Base-by-base conservation (phyloP, 1,284 basidiomycete genomes). In the Ceratorhiza oryzae-sativae region DNA sequence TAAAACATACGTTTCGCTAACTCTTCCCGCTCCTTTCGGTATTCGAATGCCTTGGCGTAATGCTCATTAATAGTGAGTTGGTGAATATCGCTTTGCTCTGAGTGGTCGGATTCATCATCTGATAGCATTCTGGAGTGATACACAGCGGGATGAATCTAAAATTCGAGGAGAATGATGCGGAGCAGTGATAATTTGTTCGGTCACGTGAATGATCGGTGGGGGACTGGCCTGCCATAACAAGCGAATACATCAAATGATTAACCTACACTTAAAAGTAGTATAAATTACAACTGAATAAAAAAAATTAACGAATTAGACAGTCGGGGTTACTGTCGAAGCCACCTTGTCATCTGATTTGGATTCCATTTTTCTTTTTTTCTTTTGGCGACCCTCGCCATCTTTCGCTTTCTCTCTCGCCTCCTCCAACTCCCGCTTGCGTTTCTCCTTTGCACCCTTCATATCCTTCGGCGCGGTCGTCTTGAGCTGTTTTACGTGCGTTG, bases 401-500 rank as follows among this genome's bases (percentile, higher is more conserved):
- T 70, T 70, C n/a, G 41, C 41, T 10, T 23, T 39, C 30, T 70
- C 78, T 76, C 87, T 88, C 20, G 87, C 88, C 45, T 80, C 82
- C 32, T 83, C 80, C 62, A 86, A 88, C 36, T 86, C 88, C 72
- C 84, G 82, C 48, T 83, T 78, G 71, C 93, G 85, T 71, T 83
- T 79, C 71, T 87, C 85, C 79, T 91, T 95, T 46, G 88, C 87
- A 27, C 83, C 85, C 76, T 86, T 90, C 84, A 92, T 89, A 77
- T 96, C 91, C 76, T 86, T 88, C 0, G 94, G 94, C 1, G 87
- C 86, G 25, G 88, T 89, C 0, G 94, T 96, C 25, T 86, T 86
- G n/a, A 95, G 80, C 73, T 94, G 93, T 78, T 96, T 97, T 78
- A 95, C 85, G 77, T 93, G 90, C 0, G 94, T 91, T 3, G 90